A percentile compares a stretch with the other conserved stretches of the same genome.
phyloP scores from a whole-genome alignment of 768 basidiomycete species.

The Tephrocybe sp. region DNA sequence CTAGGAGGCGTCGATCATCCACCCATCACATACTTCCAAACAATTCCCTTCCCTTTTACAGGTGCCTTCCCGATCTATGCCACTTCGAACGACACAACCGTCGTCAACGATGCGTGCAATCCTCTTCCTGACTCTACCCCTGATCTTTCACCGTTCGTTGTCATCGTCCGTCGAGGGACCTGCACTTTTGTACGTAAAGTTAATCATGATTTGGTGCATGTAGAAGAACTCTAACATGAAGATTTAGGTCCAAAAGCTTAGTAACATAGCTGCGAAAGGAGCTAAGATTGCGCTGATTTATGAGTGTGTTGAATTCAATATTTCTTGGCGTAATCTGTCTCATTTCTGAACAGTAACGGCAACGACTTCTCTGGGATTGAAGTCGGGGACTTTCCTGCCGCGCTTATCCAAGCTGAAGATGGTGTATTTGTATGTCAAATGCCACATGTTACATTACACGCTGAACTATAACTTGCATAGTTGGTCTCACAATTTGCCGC shows the following conservation, averaged over 20 bases:
- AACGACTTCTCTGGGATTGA: constrained; percentile 40
- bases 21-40: constrained; percentile 54
- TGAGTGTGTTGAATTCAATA: constrained; percentile 36
- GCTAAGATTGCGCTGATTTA: constrained; percentile 50
- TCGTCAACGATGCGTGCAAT: constrained; percentile 57
- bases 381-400: constrained; percentile 45
- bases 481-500: constrained; percentile 49
- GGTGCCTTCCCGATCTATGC: constrained; percentile 54
- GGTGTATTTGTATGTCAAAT: constrained; percentile 44
- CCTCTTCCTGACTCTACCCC: constrained; percentile 50
- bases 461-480: constrained; percentile 22
- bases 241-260: constrained; percentile 45
- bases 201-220: not conserved
- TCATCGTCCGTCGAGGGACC: constrained; percentile 56
- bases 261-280: constrained; percentile 53
- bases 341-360: constrained; percentile 38
- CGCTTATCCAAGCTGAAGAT: constrained; percentile 52
- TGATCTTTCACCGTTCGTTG: constrained; percentile 51
- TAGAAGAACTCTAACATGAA: not conserved
- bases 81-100: constrained; percentile 52
- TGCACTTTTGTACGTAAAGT: constrained; percentile 48
- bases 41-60: constrained; percentile 43
- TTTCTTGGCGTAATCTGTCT: not conserved
- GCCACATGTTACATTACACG: too few relatives aligned
- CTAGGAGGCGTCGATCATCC: constrained; percentile 45